Base-by-base conservation (phyloP, 1,284 basidiomycete genomes). In the Cronartium quercuum region DNA sequence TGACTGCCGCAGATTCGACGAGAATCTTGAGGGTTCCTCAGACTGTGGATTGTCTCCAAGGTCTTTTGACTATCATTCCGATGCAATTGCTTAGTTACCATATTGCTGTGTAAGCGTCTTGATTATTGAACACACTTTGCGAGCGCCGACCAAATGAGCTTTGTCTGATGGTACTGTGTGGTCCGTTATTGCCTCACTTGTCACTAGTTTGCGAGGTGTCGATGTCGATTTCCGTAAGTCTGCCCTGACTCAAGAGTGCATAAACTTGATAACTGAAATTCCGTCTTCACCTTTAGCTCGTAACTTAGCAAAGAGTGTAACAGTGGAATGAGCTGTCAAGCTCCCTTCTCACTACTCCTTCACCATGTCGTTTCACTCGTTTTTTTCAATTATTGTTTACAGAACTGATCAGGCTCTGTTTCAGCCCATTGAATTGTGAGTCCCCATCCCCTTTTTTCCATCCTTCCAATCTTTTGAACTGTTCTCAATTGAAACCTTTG, bases 21-120 rank as follows among this genome's bases (percentile, higher is more conserved):
- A 92, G 62, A 64, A 71, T 71, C 38, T 65, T 71, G 47, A 65
- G 69, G 13, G 81, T 84, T 0, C 83, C 83, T 0, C 87, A 88
- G 84, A 96, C 95, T 7, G 89, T 96, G 76, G 96, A 98, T 84
- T 94, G 89, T 81, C 85, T 98, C 74, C 96, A 99, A 84, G 96
- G 96, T 64, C 83, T 99, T 77, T 84, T 99, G 83, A 98, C 98
- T 84, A 91, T 99, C 83, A 90, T 98, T 77, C 95, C 96, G 57
- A 86, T 98, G 77, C 96, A 99, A 83, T 86, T 98, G 76, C 86
- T 99, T 77, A 93, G 91, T 77, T 99, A 99, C 84, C 94, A 98
- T 85, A 85, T 99, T 77, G 95, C 95, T 10, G 89, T 96, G 69
- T 71, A 65, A 55, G 62, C 24, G 21, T 18, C 21, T 51, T 35